Percentiles rank a stretch among this genome's conserved stretches.
Evolutionary conservation across 2,329 filamentous ascomycete species (phyloP).

Genomic region (Pseudogymnoascus sp.): DNA sequence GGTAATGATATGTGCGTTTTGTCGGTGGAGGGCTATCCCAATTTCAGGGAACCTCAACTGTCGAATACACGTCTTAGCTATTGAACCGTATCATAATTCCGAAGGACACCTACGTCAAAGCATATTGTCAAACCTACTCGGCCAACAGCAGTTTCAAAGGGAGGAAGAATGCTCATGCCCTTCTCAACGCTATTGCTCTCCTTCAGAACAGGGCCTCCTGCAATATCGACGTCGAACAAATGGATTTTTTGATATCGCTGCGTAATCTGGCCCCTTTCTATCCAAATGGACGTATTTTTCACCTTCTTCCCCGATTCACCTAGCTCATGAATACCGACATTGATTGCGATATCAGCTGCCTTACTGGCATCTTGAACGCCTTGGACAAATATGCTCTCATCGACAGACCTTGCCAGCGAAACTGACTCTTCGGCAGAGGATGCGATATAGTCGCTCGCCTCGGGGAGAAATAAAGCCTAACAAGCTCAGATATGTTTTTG

Average conservation of each 20-base stretch:
- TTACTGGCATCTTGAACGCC: slow-evolving; percentile 65
- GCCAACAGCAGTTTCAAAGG: slow-evolving; percentile 67
- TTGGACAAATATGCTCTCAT: slow-evolving; percentile 63
- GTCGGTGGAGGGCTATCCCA: slow-evolving; percentile 55
- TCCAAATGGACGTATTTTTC: slow-evolving; percentile 61
- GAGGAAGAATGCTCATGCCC: slow-evolving; percentile 55
- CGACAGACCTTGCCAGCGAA: slow-evolving; percentile 59
- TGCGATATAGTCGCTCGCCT: slow-evolving; percentile 80
- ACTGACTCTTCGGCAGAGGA: slow-evolving; percentile 59
- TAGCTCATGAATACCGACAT: slow-evolving; percentile 82
- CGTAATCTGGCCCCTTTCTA: slow-evolving; percentile 50
- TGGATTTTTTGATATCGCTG: slow-evolving; percentile 82
- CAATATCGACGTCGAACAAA: slow-evolving; percentile 68
- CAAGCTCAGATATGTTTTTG: slow-evolving; percentile 5
- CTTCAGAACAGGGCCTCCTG: slow-evolving; percentile 48
- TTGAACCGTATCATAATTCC: background rate
- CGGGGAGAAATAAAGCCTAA: slow-evolving; percentile 79
- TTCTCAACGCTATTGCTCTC: slow-evolving; percentile 62
- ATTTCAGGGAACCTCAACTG: slow-evolving; percentile 72
- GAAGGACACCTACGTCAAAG: slow-evolving; percentile 57
- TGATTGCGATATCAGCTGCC: slow-evolving; percentile 59
- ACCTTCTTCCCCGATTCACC: slow-evolving; percentile 42
- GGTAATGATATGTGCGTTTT: slow-evolving; percentile 66
- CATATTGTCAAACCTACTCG: slow-evolving; percentile 76
- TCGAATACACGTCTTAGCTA: background rate